A percentile compares a stretch with the other conserved stretches of the same genome.
Conservation (phyloP, 2,329 filamentous ascomycete species). For the Phialocephala subalpina region DNA sequence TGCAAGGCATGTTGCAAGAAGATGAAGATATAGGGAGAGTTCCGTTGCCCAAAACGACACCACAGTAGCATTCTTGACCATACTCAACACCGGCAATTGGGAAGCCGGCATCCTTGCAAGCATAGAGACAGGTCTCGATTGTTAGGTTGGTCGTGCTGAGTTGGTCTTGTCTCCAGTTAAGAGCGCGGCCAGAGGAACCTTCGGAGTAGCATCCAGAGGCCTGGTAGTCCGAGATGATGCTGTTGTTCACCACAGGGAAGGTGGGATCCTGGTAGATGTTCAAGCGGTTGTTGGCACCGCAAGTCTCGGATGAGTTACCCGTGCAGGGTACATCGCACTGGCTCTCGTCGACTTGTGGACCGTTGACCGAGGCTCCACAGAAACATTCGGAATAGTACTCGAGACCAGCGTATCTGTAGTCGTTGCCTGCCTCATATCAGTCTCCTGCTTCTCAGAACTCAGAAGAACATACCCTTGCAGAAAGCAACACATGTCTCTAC, state of each 20-base stretch:
- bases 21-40: slow-evolving; percentile 33
- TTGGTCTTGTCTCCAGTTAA: slow-evolving; percentile 44
- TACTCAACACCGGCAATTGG: slow-evolving; percentile 49
- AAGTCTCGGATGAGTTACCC: slow-evolving; percentile 37
- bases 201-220: slow-evolving; percentile 52
- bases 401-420: slow-evolving; percentile 46
- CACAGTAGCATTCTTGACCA: slow-evolving; percentile 52
- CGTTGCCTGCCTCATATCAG: slow-evolving; percentile 38
- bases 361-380: slow-evolving; percentile 46
- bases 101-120: slow-evolving; percentile 47
- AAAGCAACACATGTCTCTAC: slow-evolving; percentile 46
- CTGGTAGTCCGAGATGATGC: slow-evolving; percentile 41
- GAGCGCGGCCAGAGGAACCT: slow-evolving; percentile 39
- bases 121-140: slow-evolving; percentile 45
- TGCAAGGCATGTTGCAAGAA: slow-evolving; percentile 46
- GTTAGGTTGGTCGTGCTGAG: slow-evolving; percentile 44
- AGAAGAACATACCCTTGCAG: slow-evolving; percentile 44
- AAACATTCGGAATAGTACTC: slow-evolving; percentile 44
- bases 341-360: slow-evolving; percentile 34
- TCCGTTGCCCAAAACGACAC: slow-evolving; percentile 45
- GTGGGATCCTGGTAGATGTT: slow-evolving; percentile 47
- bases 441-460: not conserved
- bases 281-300: slow-evolving; percentile 38
- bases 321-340: slow-evolving; percentile 39
- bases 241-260: slow-evolving; percentile 40